Conservation (phyloP, 2,329 filamentous ascomycete genomes). For the Ophiocordyceps unilateralis region DNA sequence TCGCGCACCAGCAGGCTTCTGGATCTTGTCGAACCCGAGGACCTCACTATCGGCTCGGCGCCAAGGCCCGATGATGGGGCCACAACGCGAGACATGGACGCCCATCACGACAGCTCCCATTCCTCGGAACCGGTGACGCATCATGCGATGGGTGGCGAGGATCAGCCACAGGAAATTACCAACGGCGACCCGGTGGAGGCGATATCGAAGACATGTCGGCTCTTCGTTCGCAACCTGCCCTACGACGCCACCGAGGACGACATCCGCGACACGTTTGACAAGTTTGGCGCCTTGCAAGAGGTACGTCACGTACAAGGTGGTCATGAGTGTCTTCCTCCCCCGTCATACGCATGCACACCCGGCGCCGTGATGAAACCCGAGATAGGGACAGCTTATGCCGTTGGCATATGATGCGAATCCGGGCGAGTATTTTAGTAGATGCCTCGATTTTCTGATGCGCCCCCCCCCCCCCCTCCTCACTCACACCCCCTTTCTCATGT, state of each 20-base stretch:
- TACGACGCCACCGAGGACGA: conserved; percentile 68
- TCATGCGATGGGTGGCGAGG: conserved; percentile 11
- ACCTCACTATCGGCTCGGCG: conserved; percentile 17
- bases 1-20: conserved; percentile 74
- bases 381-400: conserved; percentile 99
- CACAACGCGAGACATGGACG: conserved; percentile 5
- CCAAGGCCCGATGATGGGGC: conserved; percentile 2
- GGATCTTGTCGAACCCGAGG: conserved; percentile 65
- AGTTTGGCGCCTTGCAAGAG: conserved; percentile 68
- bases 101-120: conserved; percentile 8
- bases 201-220: conserved; percentile 54
- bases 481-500: no score
- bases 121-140: conserved; percentile 9
- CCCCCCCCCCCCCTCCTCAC: no score
- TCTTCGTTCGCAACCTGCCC: conserved; percentile 80
- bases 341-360: not conserved
- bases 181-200: conserved; percentile 27
- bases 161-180: conserved; percentile 13
- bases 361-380: conserved; percentile 77
- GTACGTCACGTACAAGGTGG: conserved; percentile 36
- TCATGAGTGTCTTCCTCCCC: not conserved
- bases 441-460: conserved; percentile 68
- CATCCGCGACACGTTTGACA: conserved; percentile 51
- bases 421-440: conserved; percentile 99
- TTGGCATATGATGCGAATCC: conserved; percentile 75